Percentiles rank a stretch among this genome's conserved stretches.
phyloP scores from a whole-genome alignment of 352 stramenopile species.

The Peronosclerospora sorghi region DNA sequence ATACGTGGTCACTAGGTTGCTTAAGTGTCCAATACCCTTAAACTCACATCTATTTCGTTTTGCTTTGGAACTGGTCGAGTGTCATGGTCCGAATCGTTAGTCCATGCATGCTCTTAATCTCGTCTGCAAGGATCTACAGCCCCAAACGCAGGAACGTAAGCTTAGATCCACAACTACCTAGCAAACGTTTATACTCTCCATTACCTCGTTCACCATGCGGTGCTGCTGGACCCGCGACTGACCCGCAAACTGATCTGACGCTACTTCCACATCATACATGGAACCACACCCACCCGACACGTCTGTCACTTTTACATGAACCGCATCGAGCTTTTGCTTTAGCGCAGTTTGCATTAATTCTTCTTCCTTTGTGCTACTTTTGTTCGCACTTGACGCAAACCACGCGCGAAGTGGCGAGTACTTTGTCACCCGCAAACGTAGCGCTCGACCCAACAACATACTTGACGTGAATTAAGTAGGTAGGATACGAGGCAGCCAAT shows the following conservation, averaged over 20 bases:
- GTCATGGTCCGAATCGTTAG: conserved; percentile 78
- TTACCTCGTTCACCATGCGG: conserved; percentile 78
- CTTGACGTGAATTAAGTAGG: no score
- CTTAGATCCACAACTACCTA: background rate
- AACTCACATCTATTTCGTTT: no score
- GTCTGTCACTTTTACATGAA: conserved; percentile 77
- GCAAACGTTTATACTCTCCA: background rate
- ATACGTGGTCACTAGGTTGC: background rate
- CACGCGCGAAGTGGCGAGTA: background rate
- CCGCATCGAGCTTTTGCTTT: conserved; percentile 40
- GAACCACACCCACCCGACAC: conserved; percentile 83
- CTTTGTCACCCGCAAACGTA: no score
- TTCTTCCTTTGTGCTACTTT: conserved; percentile 33
- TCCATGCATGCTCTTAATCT: conserved; percentile 82
- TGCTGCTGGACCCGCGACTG: conserved; percentile 83
- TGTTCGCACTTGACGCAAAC: conserved; percentile 15
- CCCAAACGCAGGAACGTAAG: background rate
- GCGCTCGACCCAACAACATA: no score
- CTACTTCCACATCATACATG: conserved; percentile 84
- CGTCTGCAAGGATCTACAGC: conserved; percentile 62
- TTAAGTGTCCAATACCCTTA: no score
- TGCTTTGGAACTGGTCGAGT: conserved; percentile 56
- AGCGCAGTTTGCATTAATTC: conserved; percentile 60
- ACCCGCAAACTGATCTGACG: conserved; percentile 62
- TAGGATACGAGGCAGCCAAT: no score